Base-by-base conservation (phyloP, 2,329 filamentous ascomycete genomes). In the Pyricularia sp. region DNA sequence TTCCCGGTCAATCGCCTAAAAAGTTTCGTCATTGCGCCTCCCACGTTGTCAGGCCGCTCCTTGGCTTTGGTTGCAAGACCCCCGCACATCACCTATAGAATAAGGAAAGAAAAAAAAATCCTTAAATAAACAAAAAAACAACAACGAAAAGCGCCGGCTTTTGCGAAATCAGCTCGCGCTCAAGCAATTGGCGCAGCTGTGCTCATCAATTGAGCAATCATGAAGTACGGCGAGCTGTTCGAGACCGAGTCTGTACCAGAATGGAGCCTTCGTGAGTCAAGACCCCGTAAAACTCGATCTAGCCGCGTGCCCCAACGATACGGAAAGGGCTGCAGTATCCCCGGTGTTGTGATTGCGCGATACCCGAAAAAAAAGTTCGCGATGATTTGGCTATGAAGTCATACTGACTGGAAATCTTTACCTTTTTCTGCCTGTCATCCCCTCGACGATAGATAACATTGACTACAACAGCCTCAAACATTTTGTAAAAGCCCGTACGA, bases 391-490 rank as follows among this genome's bases (percentile, higher is more conserved):
- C 3, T 28, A 36, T 36, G 12, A 23, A 23, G 30, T 23, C 64
- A 23, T 36, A 23, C 64, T 65, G 30, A 65, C 64, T 5, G 17
- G 7, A 7, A n/a, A 12, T n/a, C 28, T 12, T 14, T 12, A 25
- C 36, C 30, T 42, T 42, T 20, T 42, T 42, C 17, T 42, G 12
- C 12, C 4, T 20, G 36, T 3, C 30, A 3, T 4, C 30, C 10
- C 17, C 28, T 14, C 30, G 10, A 30, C 31, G 0, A 42, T 77
- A 92, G 90, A 94, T 77, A 95, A 96, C 79, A 88, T 96, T 79
- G 92, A 95, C 78, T 96, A 96, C 83, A 92, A 94, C 77, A 91
- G 91, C 66, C 85, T 96, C 72, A 96, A 96, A 79, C 86, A 92
- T 77, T 85, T 92, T 75, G 94, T 96, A 82, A 95, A 94, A 78